Base-by-base conservation (phyloP, 1,284 basidiomycete genomes). In the Austroboletus niveus region DNA sequence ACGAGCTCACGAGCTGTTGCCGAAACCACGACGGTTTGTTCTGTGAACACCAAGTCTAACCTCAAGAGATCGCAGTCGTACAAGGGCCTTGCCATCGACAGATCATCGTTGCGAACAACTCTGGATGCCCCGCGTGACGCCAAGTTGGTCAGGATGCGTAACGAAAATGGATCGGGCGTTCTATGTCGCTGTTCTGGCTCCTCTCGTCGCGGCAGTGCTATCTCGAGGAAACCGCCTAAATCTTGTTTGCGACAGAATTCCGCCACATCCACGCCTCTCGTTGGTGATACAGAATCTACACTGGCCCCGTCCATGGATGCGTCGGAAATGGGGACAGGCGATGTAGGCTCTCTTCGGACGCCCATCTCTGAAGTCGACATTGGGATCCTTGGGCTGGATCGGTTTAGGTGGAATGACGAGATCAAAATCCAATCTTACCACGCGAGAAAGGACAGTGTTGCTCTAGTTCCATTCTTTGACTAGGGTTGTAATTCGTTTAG, bases 301-400 rank as follows among this genome's bases (percentile, higher is more conserved):
- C 24, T 34, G 17, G 51, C 54, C 0, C 49, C 57, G 3, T 49
- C 41, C 20, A 52, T 48, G 14, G 4, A 24, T 24, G 22, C 22
- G 22, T 54, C 45, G 1, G 57, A 60, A 14, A 27, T 7, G 9
- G 45, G 22, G 2, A 38, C 39, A 1, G 42, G 44, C 15, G 58
- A 57, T 44, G 46, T 46, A 11, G 35, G 14, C 14, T 54, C 53
- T 12, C 27, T 63, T 45, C 39, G 32, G 41, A 65, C 57, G 2
- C 57, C 59, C 0, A 39, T 46, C 7, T 55, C 51, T 15, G 57
- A 67, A 0, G 46, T 55, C 1, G 60, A 63, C 10, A 56, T 64
- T 39, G 51, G 62, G 15, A 52, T 58, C 22, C 49, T 63, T 9
- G 59, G 62, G 38, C 65, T 68, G 5, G 57, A 66, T 41, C 47